Evolutionary conservation across 2,329 filamentous ascomycete genomes (phyloP).

Genomic region (Ustilaginoidea virens): DNA sequence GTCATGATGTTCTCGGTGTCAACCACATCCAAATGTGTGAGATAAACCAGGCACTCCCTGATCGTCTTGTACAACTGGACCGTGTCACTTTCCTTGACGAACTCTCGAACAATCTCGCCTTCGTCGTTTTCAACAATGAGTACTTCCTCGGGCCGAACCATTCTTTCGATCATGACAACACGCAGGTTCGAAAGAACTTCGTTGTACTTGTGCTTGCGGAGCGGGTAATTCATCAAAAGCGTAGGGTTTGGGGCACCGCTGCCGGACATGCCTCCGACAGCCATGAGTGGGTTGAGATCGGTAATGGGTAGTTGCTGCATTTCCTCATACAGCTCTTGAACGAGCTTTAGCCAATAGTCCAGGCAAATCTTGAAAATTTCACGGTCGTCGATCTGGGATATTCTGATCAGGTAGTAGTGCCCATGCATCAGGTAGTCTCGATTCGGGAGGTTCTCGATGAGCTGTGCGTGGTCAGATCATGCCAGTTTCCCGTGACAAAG

Average conservation of each 20-base stretch:
- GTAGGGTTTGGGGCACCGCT: conserved; percentile 74
- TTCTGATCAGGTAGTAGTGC: conserved; percentile 95
- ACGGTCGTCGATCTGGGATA: conserved; percentile 95
- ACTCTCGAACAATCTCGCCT: conserved; percentile 95
- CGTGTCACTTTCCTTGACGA: conserved; percentile 97
- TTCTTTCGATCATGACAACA: conserved; percentile 99
- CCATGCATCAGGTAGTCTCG: conserved; percentile 88
- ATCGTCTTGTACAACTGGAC: conserved; percentile 99
- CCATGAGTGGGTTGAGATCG: conserved; percentile 79
- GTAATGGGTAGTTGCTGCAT: conserved; percentile 94
- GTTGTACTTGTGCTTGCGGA: conserved; percentile 95
- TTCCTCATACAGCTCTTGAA: conserved; percentile 95
- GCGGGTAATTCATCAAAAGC: conserved; percentile 75
- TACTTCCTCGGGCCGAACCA: conserved; percentile 96
- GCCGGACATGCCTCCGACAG: conserved; percentile 57
- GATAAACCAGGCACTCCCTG: conserved; percentile 87
- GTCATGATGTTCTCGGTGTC: conserved; percentile 99
- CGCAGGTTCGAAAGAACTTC: conserved; percentile 88
- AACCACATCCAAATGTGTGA: conserved; percentile 92
- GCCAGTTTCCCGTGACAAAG: no score
- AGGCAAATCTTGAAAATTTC: conserved; percentile 99
- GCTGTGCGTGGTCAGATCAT: no score
- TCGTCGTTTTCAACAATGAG: conserved; percentile 99
- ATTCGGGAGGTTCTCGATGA: conserved; percentile 93
- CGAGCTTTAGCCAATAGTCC: conserved; percentile 98